Evolutionary conservation across 2,329 filamentous ascomycete genomes (phyloP).

Genomic region (Apiospora pterosperma): DNA sequence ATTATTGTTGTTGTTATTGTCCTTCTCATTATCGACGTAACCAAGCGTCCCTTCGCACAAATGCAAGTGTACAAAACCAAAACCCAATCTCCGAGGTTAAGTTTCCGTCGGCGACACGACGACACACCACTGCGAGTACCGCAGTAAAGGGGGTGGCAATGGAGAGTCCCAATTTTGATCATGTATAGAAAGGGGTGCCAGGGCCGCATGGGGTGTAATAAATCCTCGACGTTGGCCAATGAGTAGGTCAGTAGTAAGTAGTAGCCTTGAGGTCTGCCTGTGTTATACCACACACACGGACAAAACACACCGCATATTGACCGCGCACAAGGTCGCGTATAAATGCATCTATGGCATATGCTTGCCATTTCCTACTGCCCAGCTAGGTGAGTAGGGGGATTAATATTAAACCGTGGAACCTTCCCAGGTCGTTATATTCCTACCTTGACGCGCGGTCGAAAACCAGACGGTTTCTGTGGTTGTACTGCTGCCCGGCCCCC

Average conservation of each 20-base stretch:
- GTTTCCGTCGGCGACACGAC: not conserved
- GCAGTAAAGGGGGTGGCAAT: not conserved
- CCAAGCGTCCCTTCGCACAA: not conserved
- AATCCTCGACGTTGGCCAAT: not conserved
- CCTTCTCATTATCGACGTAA: not conserved
- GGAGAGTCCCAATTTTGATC: not conserved
- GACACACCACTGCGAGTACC: not conserved
- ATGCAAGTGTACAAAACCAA: not conserved
- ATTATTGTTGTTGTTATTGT: not conserved
- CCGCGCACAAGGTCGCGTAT: not conserved
- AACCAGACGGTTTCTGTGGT: no score
- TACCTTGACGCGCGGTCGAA: no score
- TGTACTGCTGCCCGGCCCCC: not conserved
- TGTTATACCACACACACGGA: not conserved
- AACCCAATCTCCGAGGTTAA: conserved; percentile 2
- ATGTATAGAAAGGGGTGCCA: not conserved
- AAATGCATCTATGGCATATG: not conserved
- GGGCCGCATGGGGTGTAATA: not conserved
- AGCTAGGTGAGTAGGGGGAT: no score
- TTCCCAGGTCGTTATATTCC: no score
- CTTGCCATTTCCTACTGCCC: not conserved
- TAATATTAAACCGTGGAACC: no score
- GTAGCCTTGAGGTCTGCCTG: not conserved
- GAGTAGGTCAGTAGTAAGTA: not conserved
- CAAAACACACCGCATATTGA: conserved; percentile 1